Evolutionary conservation across 345 rosid genomes (phyloP), one percentile per base, ranked within the genome.

Genomic region (Toxicodendron radicans): DNA sequence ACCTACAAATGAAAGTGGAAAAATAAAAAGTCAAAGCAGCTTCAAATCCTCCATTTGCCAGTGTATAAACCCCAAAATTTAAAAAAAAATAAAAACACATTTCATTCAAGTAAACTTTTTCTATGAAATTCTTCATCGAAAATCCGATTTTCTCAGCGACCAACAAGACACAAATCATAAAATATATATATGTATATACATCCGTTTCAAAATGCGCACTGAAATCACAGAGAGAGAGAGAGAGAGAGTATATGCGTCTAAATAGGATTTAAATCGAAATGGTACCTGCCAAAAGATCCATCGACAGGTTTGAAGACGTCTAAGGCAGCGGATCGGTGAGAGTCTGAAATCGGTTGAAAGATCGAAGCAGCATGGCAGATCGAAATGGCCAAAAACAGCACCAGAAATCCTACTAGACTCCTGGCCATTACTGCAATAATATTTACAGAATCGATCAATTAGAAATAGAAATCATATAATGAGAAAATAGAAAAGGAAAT

Each of bases 321-420:
- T 7, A 81, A 32, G 76, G 99, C 98, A n/a, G 90, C 94, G 33
- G 99, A 93, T 85, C 97, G 91, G 82, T 96, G 98, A 79, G 91
- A 74, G 60, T 87, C 94, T 4, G 95, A 92, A 79, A 96, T 87
- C 62, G 98, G 99, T n/a, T 87, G 88, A 59, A 83, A 75, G 72
- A 86, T 80, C 35, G 91, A 77, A 62, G 92, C 87, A 62, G 92
- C 84, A 48, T 79, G 66, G 79, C 80, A 86, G 74, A 88, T 83
- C 87, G 88, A 81, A 64, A 87, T 74, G 38, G 79, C 79, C 27
- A 79, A 72, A 27, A 86, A 46, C 49, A 87, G 60, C 20, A 83
- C 77, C 68, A 87, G 79, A 79, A 84, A 88, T 64, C 83, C 64
- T 5, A 66, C 74, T 18, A 68, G 79, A 76, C 84, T 79, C 74